Conservation (phyloP, 495 filamentous ascomycete genomes). For the Penicillium coffeae region DNA sequence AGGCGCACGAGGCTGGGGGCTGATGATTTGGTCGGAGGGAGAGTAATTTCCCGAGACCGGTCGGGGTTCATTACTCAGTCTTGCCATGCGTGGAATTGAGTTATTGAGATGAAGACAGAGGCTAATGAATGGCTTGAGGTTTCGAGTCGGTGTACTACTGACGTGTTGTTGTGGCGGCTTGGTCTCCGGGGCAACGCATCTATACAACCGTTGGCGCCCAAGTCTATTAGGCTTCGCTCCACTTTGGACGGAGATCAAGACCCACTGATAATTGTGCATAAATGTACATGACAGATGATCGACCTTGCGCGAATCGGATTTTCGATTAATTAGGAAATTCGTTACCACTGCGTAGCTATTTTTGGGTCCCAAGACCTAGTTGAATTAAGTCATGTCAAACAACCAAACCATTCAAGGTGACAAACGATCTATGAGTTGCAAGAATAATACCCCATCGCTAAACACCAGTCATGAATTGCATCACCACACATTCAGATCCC, state of each 20-base stretch:
- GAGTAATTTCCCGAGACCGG: slow-evolving; percentile 2
- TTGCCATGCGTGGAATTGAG: slow-evolving; percentile 13
- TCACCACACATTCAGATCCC: neutral
- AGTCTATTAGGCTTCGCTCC: neutral
- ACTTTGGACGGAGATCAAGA: neutral
- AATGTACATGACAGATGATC: neutral
- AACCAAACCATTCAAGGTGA: too few relatives aligned
- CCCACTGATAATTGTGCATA: neutral
- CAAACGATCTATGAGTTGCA: slow-evolving; percentile 7
- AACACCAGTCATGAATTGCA: slow-evolving; percentile 1
- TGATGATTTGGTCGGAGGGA: slow-evolving; percentile 19
- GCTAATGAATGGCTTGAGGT: neutral
- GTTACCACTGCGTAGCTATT: neutral
- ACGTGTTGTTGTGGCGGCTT: slow-evolving; percentile 5
- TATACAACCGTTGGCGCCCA: slow-evolving; percentile 1
- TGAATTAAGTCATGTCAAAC: too few relatives aligned
- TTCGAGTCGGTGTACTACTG: neutral
- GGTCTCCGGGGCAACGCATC: slow-evolving; percentile 4
- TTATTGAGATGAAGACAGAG: slow-evolving; percentile 1
- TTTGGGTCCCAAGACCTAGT: neutral
- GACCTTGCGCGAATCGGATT: too few relatives aligned
- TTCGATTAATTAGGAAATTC: neutral
- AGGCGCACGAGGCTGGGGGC: slow-evolving; percentile 20
- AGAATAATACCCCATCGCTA: slow-evolving; percentile 1
- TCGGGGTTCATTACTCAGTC: slow-evolving; percentile 15